Conservation (phyloP, 192 early-diverging fungal species). For the Podila minutissima region DNA sequence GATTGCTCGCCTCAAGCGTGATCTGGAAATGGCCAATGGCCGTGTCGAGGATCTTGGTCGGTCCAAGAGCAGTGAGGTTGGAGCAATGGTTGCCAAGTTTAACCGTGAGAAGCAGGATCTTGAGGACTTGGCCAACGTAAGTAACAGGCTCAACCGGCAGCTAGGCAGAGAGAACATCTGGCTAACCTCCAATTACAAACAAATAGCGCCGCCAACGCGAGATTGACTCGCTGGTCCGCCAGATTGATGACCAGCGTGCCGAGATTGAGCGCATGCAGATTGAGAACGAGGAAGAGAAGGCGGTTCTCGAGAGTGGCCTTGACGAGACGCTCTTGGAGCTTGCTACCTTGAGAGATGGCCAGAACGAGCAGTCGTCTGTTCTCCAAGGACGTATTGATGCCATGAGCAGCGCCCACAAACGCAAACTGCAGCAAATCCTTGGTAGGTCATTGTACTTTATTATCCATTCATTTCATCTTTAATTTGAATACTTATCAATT, state of each 20-base stretch:
- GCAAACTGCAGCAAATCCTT: conserved; percentile 77
- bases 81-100: conserved; percentile 81
- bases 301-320: conserved; percentile 81
- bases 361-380: conserved; percentile 21
- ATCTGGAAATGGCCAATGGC: conserved; percentile 81
- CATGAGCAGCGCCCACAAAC: conserved; percentile 70
- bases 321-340: conserved; percentile 82
- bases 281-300: conserved; percentile 86
- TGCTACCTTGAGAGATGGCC: conserved; percentile 55
- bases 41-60: conserved; percentile 80
- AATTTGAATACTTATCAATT: background rate
- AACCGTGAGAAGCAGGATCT: conserved; percentile 87
- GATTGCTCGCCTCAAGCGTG: conserved; percentile 78
- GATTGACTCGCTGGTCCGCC: conserved; percentile 47
- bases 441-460: conserved; percentile 31
- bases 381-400: conserved; percentile 71
- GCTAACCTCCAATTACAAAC: conserved; percentile 43
- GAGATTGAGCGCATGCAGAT: conserved; percentile 74
- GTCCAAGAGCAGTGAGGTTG: conserved; percentile 85
- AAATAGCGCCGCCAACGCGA: conserved; percentile 61
- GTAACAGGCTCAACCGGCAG: conserved; percentile 82
- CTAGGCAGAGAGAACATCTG: conserved; percentile 66
- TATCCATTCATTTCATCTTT: background rate
- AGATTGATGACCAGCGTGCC: conserved; percentile 84
- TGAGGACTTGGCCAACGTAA: conserved; percentile 67